Evolutionary conservation across 352 stramenopile species (phyloP).

Genomic region (Halophytophthora polymorphica): DNA sequence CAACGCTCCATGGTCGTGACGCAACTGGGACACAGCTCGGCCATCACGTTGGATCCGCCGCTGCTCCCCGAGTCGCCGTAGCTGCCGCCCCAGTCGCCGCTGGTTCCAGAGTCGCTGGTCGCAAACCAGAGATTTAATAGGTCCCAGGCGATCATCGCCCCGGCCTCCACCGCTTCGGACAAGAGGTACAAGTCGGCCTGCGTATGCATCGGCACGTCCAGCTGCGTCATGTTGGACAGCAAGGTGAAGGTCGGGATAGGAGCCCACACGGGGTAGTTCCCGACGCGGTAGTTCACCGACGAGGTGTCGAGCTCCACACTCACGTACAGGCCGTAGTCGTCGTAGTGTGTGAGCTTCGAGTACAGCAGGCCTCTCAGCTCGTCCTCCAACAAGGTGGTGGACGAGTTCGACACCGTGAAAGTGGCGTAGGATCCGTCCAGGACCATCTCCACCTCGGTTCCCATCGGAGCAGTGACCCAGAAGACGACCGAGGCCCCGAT

Average conservation of each 20-base stretch:
- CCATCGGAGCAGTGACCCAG: slow-evolving; percentile 4
- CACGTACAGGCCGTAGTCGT: slow-evolving; percentile 4
- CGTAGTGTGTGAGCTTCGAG: not conserved
- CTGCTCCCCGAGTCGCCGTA: too few species aligned
- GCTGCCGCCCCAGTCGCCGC: too few species aligned
- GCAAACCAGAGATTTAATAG: slow-evolving; percentile 18
- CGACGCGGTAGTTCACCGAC: slow-evolving; percentile 4
- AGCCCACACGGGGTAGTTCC: slow-evolving; percentile 5
- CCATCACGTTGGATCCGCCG: too few species aligned
- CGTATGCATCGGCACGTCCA: not conserved
- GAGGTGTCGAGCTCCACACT: not conserved
- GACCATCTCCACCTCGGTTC: not conserved
- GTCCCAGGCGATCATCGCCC: slow-evolving; percentile 2
- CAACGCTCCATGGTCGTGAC: slow-evolving; percentile 1
- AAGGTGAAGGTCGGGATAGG: slow-evolving; percentile 11
- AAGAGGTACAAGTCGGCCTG: slow-evolving; percentile 3
- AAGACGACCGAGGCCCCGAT: slow-evolving; percentile 4
- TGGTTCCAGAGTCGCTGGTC: too few species aligned
- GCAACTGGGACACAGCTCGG: too few species aligned
- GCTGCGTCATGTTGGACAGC: not conserved
- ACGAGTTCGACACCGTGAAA: not conserved
- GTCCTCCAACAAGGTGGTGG: not conserved
- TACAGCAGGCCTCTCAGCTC: slow-evolving; percentile 5
- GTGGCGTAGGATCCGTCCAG: not conserved
- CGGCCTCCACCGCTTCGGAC: slow-evolving; percentile 13